phyloP scores from a whole-genome alignment of 2,329 filamentous ascomycete genomes.

The Nemania abortiva region DNA sequence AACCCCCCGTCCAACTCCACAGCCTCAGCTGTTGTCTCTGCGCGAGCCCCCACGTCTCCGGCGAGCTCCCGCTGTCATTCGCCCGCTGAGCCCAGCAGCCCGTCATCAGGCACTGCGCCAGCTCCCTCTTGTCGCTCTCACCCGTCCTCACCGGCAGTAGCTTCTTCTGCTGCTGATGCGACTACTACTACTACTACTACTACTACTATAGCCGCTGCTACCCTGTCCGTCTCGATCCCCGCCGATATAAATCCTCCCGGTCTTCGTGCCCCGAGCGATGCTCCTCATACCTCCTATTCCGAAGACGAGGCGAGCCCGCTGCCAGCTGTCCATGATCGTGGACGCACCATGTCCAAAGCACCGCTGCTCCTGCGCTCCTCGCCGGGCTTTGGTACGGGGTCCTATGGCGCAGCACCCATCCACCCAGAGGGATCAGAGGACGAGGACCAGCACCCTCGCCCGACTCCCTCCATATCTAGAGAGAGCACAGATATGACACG shows the following conservation, averaged over 20 bases:
- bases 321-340: conserved; percentile 39
- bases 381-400: conserved; percentile 70
- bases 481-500: conserved; percentile 44
- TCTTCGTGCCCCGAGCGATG: conserved; percentile 45
- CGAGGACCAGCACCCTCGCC: conserved; percentile 46
- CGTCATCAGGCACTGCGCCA: conserved; percentile 28
- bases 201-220: conserved; percentile 12
- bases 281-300: conserved; percentile 32
- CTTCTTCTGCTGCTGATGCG: background rate
- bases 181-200: background rate
- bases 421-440: conserved; percentile 54
- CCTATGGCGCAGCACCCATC: conserved; percentile 69
- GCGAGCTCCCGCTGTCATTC: conserved; percentile 33
- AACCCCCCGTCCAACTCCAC: conserved; percentile 39
- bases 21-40: conserved; percentile 39
- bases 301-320: conserved; percentile 42
- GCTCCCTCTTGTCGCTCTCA: conserved; percentile 16
- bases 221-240: conserved; percentile 9
- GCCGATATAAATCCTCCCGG: conserved; percentile 37
- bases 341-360: conserved; percentile 57
- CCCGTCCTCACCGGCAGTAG: conserved; percentile 29
- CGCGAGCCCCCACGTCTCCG: conserved; percentile 25
- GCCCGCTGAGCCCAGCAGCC: conserved; percentile 31
- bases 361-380: conserved; percentile 71
- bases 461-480: conserved; percentile 39